Evolutionary conservation across 768 basidiomycete genomes (phyloP), one percentile per base, ranked within the genome.

Genomic region (Amanita rubescens): DNA sequence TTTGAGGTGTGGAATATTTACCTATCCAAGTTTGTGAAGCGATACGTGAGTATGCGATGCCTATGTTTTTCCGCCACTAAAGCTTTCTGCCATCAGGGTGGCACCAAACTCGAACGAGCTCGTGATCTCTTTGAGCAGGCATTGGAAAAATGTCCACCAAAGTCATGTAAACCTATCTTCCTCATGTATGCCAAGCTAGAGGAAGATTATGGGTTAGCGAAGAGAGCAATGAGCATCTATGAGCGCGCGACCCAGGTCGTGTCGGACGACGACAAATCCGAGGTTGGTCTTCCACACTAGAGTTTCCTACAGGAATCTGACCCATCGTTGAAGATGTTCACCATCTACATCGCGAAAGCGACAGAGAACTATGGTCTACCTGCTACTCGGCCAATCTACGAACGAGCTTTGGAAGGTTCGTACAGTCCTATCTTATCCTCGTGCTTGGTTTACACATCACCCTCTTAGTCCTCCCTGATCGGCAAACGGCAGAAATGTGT

Each of bases 1-100:
- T 98, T 97, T 67, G 96, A 99, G 70, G 85, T 99, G 58, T 98
- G 96, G 95, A 98, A 99, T 67, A 96, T 96, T 50, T 99, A 98
- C 68, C 72, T 99, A 17, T 86, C 91, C 41, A 98, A 98, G 69
- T 99, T 99, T 66, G 81, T 94, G 55, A 94, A 92, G 69, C 89
- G 96, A 70, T 97, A 94, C 70, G 92, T 94, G 61, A 65, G 88
- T 77, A 5, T 49, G 4, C 9, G 22, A 20, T 30, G 11, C 0
- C 5, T 8, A n/a, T 19, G 8, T 9, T 8, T 42, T 19, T 55
- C 41, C 57, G 24, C 43, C 41, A 38, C 34, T 47, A 5, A 49
- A 53, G 17, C 62, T 44, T 20, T 37, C 22, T n/a, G n/a, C n/a
- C n/a, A n/a, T n/a, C 51, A 94, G 91, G 93, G 89, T 30, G 96